Evolutionary conservation across 2,329 filamentous ascomycete genomes (phyloP).

Genomic region (Zasmidium cellare): DNA sequence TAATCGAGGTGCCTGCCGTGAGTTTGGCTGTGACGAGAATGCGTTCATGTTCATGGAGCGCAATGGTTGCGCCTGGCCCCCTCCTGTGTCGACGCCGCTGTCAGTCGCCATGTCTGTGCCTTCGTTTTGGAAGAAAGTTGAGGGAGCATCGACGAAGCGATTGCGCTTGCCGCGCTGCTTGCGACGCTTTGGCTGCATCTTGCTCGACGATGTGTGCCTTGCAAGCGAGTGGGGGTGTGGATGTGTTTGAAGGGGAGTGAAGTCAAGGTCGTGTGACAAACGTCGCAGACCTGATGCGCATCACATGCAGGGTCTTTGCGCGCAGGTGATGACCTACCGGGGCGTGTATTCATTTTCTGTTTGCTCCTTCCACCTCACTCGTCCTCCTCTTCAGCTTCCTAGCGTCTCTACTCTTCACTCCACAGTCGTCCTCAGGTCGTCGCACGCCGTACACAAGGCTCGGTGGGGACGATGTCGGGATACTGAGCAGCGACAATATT

Average conservation of each 20-base stretch:
- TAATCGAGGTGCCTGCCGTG: conserved; percentile 29
- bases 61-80: conserved; percentile 41
- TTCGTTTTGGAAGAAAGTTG: neutral
- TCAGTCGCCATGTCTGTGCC: conserved; percentile 16
- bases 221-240: neutral
- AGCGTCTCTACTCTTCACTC: neutral
- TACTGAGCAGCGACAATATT: no score
- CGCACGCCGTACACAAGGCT: neutral
- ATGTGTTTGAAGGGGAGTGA: neutral
- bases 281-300: neutral
- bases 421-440: neutral
- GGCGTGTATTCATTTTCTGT: conserved; percentile 8
- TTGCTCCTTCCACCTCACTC: neutral
- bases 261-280: neutral
- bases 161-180: conserved; percentile 4
- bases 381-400: neutral
- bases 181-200: conserved; percentile 5
- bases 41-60: conserved; percentile 53
- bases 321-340: conserved; percentile 2
- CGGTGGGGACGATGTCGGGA: neutral
- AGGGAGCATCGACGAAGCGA: conserved; percentile 5
- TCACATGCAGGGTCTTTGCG: neutral
- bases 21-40: conserved; percentile 43
- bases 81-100: conserved; percentile 18
- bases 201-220: neutral